phyloP scores from a whole-genome alignment of 306 rosid genomes.

The Acacia crassicarpa region DNA sequence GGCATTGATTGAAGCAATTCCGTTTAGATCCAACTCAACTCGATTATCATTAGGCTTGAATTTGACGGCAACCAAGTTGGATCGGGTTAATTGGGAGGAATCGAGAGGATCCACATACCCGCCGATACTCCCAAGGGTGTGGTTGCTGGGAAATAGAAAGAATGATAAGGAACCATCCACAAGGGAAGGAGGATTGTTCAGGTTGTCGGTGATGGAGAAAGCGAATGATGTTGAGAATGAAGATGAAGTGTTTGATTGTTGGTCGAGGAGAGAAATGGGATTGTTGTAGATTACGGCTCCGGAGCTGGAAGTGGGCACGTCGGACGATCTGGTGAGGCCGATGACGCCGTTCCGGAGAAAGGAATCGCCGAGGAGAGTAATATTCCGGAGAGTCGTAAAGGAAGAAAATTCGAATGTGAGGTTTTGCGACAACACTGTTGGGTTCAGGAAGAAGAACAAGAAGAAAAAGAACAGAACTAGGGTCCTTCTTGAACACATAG shows the following conservation, averaged over 20 bases:
- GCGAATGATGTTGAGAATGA: constrained; percentile 75
- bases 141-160: constrained; percentile 54
- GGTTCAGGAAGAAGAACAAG: not conserved
- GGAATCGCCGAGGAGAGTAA: constrained; percentile 84
- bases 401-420: constrained; percentile 51
- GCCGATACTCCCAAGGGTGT: constrained; percentile 48
- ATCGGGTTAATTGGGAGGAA: constrained; percentile 39
- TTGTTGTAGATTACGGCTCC: constrained; percentile 59
- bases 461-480: constrained; percentile 8
- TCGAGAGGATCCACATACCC: constrained; percentile 47
- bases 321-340: constrained; percentile 68
- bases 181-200: constrained; percentile 55
- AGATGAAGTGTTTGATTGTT: constrained; percentile 43
- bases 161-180: constrained; percentile 76
- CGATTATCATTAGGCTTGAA: constrained; percentile 70
- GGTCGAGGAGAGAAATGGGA: constrained; percentile 55
- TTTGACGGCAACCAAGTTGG: constrained; percentile 56
- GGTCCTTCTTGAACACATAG: constrained; percentile 45
- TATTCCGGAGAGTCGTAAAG: constrained; percentile 65
- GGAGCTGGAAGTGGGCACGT: constrained; percentile 67
- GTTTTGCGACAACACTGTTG: constrained; percentile 22
- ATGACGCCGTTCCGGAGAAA: constrained; percentile 64
- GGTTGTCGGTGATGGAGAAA: constrained; percentile 44
- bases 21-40: constrained; percentile 57
- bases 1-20: constrained; percentile 43